phyloP scores from a whole-genome alignment of 2,329 filamentous ascomycete species.

The Aspergillus pseudoterreus region DNA sequence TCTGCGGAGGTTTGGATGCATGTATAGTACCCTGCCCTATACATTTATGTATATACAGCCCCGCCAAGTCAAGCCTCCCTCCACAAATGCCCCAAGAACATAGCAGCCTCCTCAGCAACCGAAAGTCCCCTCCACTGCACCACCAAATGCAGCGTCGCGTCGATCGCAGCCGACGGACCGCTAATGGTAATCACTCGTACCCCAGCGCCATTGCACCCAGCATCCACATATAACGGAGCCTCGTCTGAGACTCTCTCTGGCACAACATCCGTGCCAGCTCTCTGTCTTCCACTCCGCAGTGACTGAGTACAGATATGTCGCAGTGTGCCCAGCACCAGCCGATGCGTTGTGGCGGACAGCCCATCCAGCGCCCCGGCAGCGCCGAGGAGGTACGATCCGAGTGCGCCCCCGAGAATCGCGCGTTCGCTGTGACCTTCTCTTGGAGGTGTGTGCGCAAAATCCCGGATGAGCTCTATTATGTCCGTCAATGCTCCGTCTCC shows the following conservation, averaged over 20 bases:
- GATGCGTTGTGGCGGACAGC: background rate
- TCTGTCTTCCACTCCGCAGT: background rate
- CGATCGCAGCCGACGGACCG: background rate
- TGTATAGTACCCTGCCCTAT: background rate
- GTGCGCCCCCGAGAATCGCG: background rate
- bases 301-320: background rate
- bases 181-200: background rate
- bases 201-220: background rate
- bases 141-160: background rate
- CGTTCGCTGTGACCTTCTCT: background rate
- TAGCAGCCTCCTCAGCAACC: background rate
- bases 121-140: background rate
- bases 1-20: background rate
- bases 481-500: background rate
- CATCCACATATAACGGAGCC: background rate
- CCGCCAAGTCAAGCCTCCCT: background rate
- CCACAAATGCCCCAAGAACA: constrained; percentile 3
- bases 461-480: background rate
- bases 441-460: background rate
- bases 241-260: background rate
- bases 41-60: too few relatives aligned
- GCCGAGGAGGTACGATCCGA: background rate
- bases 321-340: background rate
- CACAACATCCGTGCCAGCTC: background rate
- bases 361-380: background rate